Evolutionary conservation across 352 stramenopile species (phyloP).

Genomic region (Phytophthora syringae): DNA sequence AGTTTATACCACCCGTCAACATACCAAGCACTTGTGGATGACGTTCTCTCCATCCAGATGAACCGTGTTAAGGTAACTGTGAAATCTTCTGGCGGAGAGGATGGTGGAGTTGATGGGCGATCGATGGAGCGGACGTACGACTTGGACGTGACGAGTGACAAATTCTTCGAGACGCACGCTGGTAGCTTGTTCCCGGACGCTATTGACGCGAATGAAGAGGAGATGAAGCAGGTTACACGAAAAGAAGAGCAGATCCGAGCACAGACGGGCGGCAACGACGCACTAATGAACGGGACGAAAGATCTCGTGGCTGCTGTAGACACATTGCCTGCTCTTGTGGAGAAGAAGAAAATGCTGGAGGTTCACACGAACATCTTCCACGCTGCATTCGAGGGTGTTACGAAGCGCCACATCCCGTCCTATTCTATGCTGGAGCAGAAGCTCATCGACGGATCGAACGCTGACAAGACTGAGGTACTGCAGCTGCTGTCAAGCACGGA

Average conservation of each 20-base stretch:
- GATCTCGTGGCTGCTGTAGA: constrained; percentile 86
- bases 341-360: constrained; percentile 92
- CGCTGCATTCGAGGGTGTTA: constrained; percentile 80
- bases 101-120: constrained; percentile 35
- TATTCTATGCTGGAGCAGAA: constrained; percentile 90
- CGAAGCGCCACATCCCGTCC: constrained; percentile 77
- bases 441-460: constrained; percentile 80
- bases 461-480: constrained; percentile 74
- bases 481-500: constrained; percentile 68
- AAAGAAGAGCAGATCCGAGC: constrained; percentile 88
- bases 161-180: constrained; percentile 84
- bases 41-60: constrained; percentile 95
- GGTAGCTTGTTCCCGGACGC: constrained; percentile 81
- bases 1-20: constrained; percentile 95
- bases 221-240: constrained; percentile 88
- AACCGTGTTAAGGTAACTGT: constrained; percentile 96
- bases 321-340: constrained; percentile 78
- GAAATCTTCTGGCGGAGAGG: constrained; percentile 51
- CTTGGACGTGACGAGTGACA: constrained; percentile 81
- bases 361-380: constrained; percentile 91
- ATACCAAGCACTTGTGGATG: constrained; percentile 96
- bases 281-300: constrained; percentile 80
- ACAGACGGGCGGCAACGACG: constrained; percentile 69
- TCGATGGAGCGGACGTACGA: constrained; percentile 78
- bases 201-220: constrained; percentile 88